Evolutionary conservation across 139 green algal genomes (phyloP).

Genomic region (Chlorella sp.): DNA sequence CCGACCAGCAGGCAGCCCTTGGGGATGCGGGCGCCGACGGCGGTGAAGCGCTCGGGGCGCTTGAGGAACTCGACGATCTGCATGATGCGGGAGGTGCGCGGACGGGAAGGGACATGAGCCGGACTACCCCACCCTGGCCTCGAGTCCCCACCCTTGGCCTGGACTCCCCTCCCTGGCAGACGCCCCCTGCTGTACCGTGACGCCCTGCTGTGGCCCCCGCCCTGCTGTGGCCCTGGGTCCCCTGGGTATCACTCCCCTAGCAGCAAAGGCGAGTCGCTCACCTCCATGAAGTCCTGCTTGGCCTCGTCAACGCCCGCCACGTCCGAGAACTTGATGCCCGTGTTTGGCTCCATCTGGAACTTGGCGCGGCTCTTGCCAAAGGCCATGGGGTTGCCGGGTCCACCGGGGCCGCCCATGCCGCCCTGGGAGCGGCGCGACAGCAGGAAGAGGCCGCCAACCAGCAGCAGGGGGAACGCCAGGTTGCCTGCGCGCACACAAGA

Average conservation of each 20-base stretch:
- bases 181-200: too few species aligned
- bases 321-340: constrained; percentile 94
- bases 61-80: constrained; percentile 96
- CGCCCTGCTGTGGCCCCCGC: too few species aligned
- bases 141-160: too few species aligned
- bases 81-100: too few species aligned
- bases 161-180: too few species aligned
- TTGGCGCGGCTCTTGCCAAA: constrained; percentile 98
- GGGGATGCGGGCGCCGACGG: constrained; percentile 88
- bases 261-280: too few species aligned
- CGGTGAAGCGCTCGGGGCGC: constrained; percentile 90
- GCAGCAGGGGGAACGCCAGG: constrained; percentile 97
- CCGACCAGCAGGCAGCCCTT: constrained; percentile 95
- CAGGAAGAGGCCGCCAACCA: constrained; percentile 99
- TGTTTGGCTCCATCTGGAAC: constrained; percentile 99
- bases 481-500: too few species aligned
- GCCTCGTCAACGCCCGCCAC: constrained; percentile 98
- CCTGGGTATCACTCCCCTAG: too few species aligned
- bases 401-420: constrained; percentile 78
- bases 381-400: constrained; percentile 90
- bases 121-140: too few species aligned
- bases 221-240: too few species aligned
- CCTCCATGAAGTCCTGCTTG: constrained; percentile 99
- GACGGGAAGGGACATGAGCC: too few species aligned
- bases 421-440: constrained; percentile 79